phyloP scores from a whole-genome alignment of 805 yeast genomes.

The Dipodascus geniculatus region DNA sequence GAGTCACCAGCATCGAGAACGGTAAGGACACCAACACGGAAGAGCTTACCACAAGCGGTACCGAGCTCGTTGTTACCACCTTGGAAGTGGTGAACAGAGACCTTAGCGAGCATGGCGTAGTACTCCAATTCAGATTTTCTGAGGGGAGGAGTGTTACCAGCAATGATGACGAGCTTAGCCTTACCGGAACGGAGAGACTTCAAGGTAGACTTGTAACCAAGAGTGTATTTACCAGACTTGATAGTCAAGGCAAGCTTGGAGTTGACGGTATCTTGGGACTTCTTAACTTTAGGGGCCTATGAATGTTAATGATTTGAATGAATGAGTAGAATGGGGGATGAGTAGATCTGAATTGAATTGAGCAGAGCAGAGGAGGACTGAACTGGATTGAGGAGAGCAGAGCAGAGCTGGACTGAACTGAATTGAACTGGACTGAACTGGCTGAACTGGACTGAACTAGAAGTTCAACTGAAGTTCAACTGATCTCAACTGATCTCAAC shows the following conservation, averaged over 20 bases:
- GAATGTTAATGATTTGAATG: slow-evolving; percentile 8
- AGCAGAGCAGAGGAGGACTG: no score
- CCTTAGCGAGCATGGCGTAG: slow-evolving; percentile 99
- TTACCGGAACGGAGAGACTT: slow-evolving; percentile 98
- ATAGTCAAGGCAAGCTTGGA: slow-evolving; percentile 95
- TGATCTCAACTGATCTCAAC: no score
- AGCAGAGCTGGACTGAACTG: no score
- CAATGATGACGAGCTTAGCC: slow-evolving; percentile 95
- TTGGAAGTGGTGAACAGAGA: slow-evolving; percentile 95
- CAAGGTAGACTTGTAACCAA: slow-evolving; percentile 98
- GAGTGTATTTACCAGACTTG: slow-evolving; percentile 99
- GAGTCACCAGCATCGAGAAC: slow-evolving; percentile 99
- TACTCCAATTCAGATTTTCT: slow-evolving; percentile 99
- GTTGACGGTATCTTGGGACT: slow-evolving; percentile 88
- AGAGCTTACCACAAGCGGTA: slow-evolving; percentile 99
- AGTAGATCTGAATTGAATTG: slow-evolving; percentile 1
- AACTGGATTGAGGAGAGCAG: no score
- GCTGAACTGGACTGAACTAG: no score
- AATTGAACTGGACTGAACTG: no score
- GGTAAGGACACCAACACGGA: slow-evolving; percentile 98
- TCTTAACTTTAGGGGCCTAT: slow-evolving; percentile 93
- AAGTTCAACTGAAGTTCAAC: no score
- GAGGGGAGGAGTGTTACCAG: slow-evolving; percentile 99
- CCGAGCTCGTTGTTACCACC: slow-evolving; percentile 99
- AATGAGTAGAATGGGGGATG: slow-evolving; percentile 2